A percentile compares a stretch with the other conserved stretches of the same genome.
phyloP scores from a whole-genome alignment of 2,329 filamentous ascomycete genomes.

The Grosmannia clavigera region DNA sequence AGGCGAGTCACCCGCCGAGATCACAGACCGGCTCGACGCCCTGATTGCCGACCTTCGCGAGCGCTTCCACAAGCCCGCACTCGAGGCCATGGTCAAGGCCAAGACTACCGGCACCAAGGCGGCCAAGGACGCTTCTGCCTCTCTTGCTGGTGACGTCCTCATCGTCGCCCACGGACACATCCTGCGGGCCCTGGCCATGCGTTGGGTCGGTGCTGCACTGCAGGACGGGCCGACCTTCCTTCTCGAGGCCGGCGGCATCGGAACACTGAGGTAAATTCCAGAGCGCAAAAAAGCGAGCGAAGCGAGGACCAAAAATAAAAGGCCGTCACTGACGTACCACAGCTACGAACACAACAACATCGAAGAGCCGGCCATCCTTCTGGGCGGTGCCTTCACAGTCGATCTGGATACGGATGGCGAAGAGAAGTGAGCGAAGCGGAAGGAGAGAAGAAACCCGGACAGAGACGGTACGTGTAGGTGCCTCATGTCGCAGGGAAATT shows the following conservation, averaged over 20 bases:
- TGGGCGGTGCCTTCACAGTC: constrained; percentile 59
- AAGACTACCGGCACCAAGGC: constrained; percentile 30
- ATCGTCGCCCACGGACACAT: constrained; percentile 89
- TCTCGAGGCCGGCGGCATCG: constrained; percentile 80
- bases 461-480: no score
- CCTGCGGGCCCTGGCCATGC: constrained; percentile 72
- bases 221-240: constrained; percentile 66
- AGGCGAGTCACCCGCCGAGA: constrained; percentile 67
- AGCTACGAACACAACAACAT: constrained; percentile 73
- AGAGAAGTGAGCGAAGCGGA: neutral
- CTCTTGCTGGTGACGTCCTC: constrained; percentile 47
- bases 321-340: neutral
- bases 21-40: constrained; percentile 59
- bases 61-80: constrained; percentile 39
- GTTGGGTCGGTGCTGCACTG: constrained; percentile 66
- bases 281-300: neutral
- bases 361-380: constrained; percentile 65
- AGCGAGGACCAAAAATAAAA: neutral
- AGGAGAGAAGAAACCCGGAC: no score
- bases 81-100: constrained; percentile 17
- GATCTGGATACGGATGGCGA: constrained; percentile 15
- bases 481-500: neutral
- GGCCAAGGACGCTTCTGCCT: neutral
- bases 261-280: constrained; percentile 53
- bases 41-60: constrained; percentile 64